Conservation (phyloP, 2,329 filamentous ascomycete species). For the Aspergillus piperis region DNA sequence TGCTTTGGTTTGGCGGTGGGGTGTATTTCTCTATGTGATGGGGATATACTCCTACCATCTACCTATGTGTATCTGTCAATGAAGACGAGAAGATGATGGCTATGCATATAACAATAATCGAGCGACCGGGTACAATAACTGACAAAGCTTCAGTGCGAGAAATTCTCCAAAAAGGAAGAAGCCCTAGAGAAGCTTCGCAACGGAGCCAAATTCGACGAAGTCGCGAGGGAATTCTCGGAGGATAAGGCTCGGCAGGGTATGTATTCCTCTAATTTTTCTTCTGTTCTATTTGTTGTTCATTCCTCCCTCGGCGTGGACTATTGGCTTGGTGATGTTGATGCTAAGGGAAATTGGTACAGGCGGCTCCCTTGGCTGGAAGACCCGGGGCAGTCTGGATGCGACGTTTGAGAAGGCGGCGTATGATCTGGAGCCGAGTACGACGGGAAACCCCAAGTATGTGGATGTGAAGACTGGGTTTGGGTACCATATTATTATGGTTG, state of each 20-base stretch:
- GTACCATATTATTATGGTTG: conserved; percentile 71
- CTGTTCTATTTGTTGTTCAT: not conserved
- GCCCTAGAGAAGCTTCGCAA: conserved; percentile 61
- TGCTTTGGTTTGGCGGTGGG: not conserved
- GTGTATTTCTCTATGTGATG: too few relatives aligned
- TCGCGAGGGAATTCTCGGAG: conserved; percentile 65
- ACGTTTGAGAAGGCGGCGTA: conserved; percentile 65
- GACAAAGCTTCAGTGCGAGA: conserved; percentile 53
- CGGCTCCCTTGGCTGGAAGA: conserved; percentile 65
- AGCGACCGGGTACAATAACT: not conserved
- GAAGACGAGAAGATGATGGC: too few relatives aligned
- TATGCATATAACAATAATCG: too few relatives aligned
- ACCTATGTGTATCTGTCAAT: too few relatives aligned
- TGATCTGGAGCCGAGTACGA: conserved; percentile 62
- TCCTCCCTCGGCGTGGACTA: too few relatives aligned
- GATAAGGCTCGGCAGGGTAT: conserved; percentile 63
- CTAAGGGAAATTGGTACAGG: conserved; percentile 40
- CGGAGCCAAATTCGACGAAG: conserved; percentile 65
- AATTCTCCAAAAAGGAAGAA: conserved; percentile 66
- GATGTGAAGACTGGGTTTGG: conserved; percentile 66
- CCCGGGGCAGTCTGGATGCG: conserved; percentile 56
- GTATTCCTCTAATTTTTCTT: conserved; percentile 9
- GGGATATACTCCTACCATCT: too few relatives aligned
- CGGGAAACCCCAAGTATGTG: conserved; percentile 60
- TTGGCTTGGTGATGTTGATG: not conserved